Base-by-base conservation (phyloP, 2,329 filamentous ascomycete genomes). In the Aspergillus luchuensis region DNA sequence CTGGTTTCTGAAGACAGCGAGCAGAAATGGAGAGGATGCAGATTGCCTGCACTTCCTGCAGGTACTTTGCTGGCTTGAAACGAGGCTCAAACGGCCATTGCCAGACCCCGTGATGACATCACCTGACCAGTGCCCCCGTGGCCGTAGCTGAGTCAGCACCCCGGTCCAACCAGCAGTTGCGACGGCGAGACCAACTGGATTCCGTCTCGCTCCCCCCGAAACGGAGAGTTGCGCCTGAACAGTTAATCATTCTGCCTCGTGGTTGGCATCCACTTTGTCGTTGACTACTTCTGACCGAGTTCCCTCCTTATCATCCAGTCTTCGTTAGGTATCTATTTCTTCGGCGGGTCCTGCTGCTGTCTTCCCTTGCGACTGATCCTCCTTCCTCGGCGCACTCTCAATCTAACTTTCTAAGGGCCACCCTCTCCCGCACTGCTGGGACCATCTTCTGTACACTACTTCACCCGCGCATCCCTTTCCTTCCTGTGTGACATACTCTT, bases 61-160 rank as follows among this genome's bases (percentile, higher is more conserved):
- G 28, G 53, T 43, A 30, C 39, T 33, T 13, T 28, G 28, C 25
- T 17, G 53, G 21, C 53, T 56, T 56, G 25, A 55, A 55, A 45
- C 52, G 11, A 11, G 41, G 36, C 38, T 45, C 39, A 56, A 47
- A 43, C 39, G 15, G 23, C 53, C 15, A 50, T 50, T n/a, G 47
- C 33, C 25, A 30, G 25, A 10, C 23, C 50, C 49, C 55, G 25
- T 62, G 59, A 69, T 72, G 69, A 73, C 68, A 73, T 75, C 73
- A 75, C 73, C 67, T 73, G 70, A 73, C 65, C 58, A 47, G 23
- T 25, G 15, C 11, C 28, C 19, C 45, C 59, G 33, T 58, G 56
- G 25, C n/a, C 2, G 23, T 33, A 28, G 66, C 64, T 69, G 67
- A 69, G 61, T 69, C 67, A 69, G 63, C 64, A 17, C 13, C 50